Evolutionary conservation across 75 land plant species (phyloP).

Genomic region (Pinus albicaulis): DNA sequence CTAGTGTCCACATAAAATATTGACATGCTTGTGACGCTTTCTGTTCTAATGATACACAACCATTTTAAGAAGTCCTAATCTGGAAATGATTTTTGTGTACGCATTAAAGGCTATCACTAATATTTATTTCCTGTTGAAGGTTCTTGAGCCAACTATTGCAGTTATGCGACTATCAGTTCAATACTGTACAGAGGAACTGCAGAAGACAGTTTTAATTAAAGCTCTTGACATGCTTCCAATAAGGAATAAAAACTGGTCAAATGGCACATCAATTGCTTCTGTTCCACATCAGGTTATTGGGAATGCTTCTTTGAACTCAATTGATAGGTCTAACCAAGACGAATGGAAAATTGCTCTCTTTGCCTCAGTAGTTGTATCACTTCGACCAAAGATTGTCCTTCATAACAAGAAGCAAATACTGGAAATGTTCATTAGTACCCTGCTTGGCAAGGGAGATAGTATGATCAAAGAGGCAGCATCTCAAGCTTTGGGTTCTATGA

Average conservation of each 20-base stretch:
- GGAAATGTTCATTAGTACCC: slow-evolving; percentile 25
- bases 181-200: slow-evolving; percentile 42
- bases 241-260: neutral
- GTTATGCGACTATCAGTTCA: slow-evolving; percentile 51
- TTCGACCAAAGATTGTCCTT: slow-evolving; percentile 48
- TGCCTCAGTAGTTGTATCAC: slow-evolving; percentile 62
- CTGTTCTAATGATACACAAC: neutral
- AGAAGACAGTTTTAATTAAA: slow-evolving; percentile 38
- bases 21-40: neutral
- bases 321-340: slow-evolving; percentile 16
- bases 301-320: neutral
- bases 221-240: slow-evolving; percentile 35
- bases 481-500: slow-evolving; percentile 84
- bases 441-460: slow-evolving; percentile 31
- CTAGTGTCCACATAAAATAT: neutral
- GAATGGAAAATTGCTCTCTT: slow-evolving; percentile 63
- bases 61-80: neutral
- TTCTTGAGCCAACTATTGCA: slow-evolving; percentile 42
- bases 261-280: neutral
- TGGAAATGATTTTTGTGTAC: neutral
- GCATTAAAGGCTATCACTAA: neutral
- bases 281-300: neutral
- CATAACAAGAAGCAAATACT: slow-evolving; percentile 29
- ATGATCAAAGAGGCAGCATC: slow-evolving; percentile 40
- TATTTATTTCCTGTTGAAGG: slow-evolving; percentile 24